A percentile compares a stretch with the other conserved stretches of the same genome.
These are phyloP conservation scores for Debaryomyces castellii DNA, from an alignment of 805 yeast species.

Conservation along the genomic window DNA sequence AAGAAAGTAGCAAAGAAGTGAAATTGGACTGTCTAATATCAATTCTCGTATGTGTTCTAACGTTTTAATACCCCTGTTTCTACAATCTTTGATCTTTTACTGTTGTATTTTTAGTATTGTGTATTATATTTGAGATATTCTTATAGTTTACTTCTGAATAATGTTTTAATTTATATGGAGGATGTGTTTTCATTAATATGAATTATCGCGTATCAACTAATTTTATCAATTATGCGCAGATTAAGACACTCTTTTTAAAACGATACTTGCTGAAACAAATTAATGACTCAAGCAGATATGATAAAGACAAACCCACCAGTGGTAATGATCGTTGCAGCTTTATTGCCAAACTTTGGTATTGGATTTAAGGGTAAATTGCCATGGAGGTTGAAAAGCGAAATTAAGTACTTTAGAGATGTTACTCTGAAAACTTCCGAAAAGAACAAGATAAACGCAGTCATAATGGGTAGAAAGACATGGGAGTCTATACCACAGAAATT, in stretches of 20 bases:
- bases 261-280: not conserved
- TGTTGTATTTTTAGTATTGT: slow-evolving; percentile 2
- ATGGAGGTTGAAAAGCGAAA: slow-evolving; percentile 82
- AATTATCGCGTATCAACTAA: not conserved
- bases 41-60: not conserved
- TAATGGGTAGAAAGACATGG: slow-evolving; percentile 98
- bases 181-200: not conserved
- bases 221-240: not conserved
- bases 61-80: not conserved
- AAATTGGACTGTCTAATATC: no score
- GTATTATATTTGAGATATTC: slow-evolving; percentile 1
- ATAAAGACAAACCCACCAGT: slow-evolving; percentile 18
- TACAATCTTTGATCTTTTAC: not conserved
- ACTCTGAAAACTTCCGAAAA: slow-evolving; percentile 48
- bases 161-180: slow-evolving; percentile 3
- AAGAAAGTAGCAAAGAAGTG: slow-evolving; percentile 3
- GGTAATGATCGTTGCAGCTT: slow-evolving; percentile 77
- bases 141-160: slow-evolving; percentile 1
- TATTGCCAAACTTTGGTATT: slow-evolving; percentile 78
- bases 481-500: slow-evolving; percentile 84
- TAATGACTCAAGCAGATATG: not conserved
- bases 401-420: slow-evolving; percentile 77
- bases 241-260: not conserved
- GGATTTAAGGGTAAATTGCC: slow-evolving; percentile 82
- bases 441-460: slow-evolving; percentile 62